These are phyloP conservation scores for Leccinum rimulosum DNA, from an alignment of 768 basidiomycete genomes.

Conservation along the genomic window DNA sequence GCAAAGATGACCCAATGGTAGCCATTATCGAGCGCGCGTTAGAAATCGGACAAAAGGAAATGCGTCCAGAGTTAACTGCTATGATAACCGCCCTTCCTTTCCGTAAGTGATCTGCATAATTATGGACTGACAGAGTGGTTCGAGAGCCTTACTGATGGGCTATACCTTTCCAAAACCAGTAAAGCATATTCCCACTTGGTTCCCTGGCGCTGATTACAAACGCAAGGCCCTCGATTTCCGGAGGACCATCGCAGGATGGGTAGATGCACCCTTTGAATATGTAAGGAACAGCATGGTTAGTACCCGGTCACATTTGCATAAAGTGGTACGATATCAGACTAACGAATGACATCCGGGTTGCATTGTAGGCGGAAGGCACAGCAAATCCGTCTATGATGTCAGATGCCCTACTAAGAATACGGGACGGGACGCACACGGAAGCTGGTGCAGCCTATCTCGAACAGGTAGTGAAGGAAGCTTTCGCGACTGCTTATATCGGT, in stretches of 20 bases:
- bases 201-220: conserved; percentile 23
- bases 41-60: conserved; percentile 7
- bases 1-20: conserved; percentile 21
- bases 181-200: conserved; percentile 19
- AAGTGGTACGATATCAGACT: neutral
- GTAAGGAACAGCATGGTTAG: conserved; percentile 23
- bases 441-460: conserved; percentile 12
- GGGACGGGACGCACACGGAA: neutral
- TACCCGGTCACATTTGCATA: neutral
- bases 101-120: conserved; percentile 8
- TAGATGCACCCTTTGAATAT: conserved; percentile 23
- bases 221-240: conserved; percentile 11
- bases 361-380: conserved; percentile 17
- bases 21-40: conserved; percentile 11
- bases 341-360: neutral
- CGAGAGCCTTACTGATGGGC: neutral
- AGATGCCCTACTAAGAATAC: conserved; percentile 16
- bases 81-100: conserved; percentile 14
- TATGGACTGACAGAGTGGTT: neutral
- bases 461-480: conserved; percentile 23
- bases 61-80: conserved; percentile 19
- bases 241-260: conserved; percentile 5
- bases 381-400: conserved; percentile 26
- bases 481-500: conserved; percentile 21
- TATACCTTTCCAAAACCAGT: conserved; percentile 8